A percentile compares a stretch with the other conserved stretches of the same genome.
phyloP scores from a whole-genome alignment of 148 eudicot genomes.

The Vaccinium myrtillus region DNA sequence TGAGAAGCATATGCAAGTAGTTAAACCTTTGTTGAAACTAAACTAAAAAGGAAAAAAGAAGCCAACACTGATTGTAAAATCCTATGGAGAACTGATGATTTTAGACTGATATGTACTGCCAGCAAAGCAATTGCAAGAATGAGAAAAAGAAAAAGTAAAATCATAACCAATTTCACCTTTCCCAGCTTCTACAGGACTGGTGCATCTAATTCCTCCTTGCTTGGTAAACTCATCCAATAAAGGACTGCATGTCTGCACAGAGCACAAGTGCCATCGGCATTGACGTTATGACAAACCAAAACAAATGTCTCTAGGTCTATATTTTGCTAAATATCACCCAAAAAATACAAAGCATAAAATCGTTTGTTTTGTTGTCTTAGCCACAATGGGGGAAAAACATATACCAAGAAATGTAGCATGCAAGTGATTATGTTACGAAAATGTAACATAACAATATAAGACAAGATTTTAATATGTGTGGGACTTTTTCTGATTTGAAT shows the following conservation, averaged over 20 bases:
- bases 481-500: background rate
- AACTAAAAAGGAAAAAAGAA: background rate
- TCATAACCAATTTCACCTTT: constrained; percentile 43
- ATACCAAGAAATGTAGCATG: constrained; percentile 1
- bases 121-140: background rate
- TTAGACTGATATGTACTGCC: background rate
- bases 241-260: constrained; percentile 42
- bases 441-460: background rate
- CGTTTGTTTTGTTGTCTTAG: background rate
- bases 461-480: background rate
- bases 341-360: background rate
- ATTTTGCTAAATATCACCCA: background rate
- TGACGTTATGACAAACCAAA: background rate
- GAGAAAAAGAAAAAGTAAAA: background rate
- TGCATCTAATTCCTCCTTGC: constrained; percentile 63
- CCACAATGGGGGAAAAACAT: background rate
- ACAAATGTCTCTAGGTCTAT: background rate
- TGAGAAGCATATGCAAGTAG: background rate
- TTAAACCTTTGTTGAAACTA: background rate
- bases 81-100: background rate
- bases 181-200: constrained; percentile 47
- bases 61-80: background rate
- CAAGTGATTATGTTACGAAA: background rate
- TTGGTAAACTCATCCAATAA: constrained; percentile 47
- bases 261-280: constrained; percentile 8